Evolutionary conservation across 2,329 filamentous ascomycete genomes (phyloP).

Genomic region (Stemphylium lycopersici): DNA sequence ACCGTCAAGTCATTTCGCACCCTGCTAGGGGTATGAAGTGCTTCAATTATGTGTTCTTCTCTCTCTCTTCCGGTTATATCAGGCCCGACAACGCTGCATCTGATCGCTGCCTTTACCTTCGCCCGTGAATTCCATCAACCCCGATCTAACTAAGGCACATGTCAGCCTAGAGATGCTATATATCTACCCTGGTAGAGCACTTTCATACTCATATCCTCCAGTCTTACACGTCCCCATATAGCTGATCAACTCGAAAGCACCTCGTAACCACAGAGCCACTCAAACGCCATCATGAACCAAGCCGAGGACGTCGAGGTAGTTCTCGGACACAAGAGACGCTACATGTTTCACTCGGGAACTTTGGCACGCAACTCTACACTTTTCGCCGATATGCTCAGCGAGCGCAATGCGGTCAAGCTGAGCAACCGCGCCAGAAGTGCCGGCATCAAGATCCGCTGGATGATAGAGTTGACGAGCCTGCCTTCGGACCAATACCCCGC

Average conservation of each 20-base stretch:
- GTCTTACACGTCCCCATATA: background rate
- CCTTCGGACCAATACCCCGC: slow-evolving; percentile 26
- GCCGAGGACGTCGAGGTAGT: slow-evolving; percentile 45
- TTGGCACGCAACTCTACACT: slow-evolving; percentile 42
- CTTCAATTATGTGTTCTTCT: background rate
- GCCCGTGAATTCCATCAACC: background rate
- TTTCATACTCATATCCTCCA: background rate
- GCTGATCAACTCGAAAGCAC: background rate
- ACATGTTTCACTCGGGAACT: slow-evolving; percentile 45
- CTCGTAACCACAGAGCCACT: background rate
- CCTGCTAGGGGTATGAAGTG: background rate
- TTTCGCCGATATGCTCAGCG: slow-evolving; percentile 39
- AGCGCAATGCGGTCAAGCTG: slow-evolving; percentile 36
- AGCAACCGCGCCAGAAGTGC: slow-evolving; percentile 29
- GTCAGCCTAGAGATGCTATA: background rate
- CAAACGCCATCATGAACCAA: slow-evolving; percentile 34
- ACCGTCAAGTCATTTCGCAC: background rate
- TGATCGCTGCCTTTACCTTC: background rate
- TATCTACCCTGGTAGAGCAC: background rate
- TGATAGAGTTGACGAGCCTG: slow-evolving; percentile 39
- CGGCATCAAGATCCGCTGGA: slow-evolving; percentile 39
- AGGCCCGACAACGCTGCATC: background rate
- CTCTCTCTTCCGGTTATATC: background rate
- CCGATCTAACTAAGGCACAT: background rate
- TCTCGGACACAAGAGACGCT: slow-evolving; percentile 36